phyloP scores from a whole-genome alignment of 306 rosid genomes.

The Quercus bicolor region DNA sequence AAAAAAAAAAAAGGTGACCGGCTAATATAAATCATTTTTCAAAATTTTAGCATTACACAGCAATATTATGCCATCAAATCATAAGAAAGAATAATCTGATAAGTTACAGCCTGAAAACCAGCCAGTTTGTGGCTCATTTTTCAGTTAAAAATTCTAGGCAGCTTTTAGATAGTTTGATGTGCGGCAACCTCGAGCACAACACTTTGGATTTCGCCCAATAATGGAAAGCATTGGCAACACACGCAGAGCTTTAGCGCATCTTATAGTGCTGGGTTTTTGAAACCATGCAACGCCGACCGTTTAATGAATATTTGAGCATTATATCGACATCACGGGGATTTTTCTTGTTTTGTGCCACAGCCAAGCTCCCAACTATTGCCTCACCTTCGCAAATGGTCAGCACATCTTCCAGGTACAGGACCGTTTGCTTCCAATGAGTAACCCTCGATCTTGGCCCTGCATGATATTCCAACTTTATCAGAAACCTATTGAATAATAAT shows the following conservation, averaged over 20 bases:
- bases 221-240: not conserved
- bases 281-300: conserved; percentile 53
- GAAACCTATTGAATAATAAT: not conserved
- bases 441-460: conserved; percentile 86
- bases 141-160: conserved; percentile 25
- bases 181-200: not conserved
- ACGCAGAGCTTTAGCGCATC: conserved; percentile 57
- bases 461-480: conserved; percentile 11
- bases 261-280: conserved; percentile 76
- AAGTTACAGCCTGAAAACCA: conserved; percentile 8
- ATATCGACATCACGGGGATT: conserved; percentile 93
- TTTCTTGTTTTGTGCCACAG: conserved; percentile 74
- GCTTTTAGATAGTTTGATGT: not conserved
- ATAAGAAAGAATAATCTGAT: conserved; percentile 19
- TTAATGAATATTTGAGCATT: conserved; percentile 70
- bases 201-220: conserved; percentile 18
- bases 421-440: conserved; percentile 99
- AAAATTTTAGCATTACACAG: conserved; percentile 35
- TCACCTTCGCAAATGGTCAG: conserved; percentile 91
- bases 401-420: conserved; percentile 86
- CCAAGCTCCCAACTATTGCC: conserved; percentile 65
- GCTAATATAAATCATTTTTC: conserved; percentile 10
- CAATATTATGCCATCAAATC: conserved; percentile 5
- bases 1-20: not conserved
- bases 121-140: not conserved